phyloP scores from a whole-genome alignment of 2,329 filamentous ascomycete species.

The Lasiodiplodia gonubiensis region DNA sequence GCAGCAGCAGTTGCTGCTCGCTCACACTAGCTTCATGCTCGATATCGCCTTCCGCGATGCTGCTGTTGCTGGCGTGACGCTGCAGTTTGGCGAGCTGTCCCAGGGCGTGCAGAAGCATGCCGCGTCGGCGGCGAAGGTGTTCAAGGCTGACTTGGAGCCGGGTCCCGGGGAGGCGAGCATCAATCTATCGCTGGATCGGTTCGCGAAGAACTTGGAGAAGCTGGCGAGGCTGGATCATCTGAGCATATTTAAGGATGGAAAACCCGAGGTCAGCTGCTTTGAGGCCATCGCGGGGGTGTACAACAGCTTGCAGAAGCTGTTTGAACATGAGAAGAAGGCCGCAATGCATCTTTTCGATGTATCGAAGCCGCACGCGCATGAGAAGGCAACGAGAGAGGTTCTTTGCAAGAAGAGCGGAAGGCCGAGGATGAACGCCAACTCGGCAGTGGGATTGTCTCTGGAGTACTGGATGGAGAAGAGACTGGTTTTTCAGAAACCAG shows the following conservation, averaged over 20 bases:
- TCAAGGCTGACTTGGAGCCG: constrained; percentile 69
- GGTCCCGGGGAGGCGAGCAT: constrained; percentile 65
- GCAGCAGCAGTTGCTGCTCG: constrained; percentile 44
- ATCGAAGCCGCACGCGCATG: constrained; percentile 50
- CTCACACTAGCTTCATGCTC: constrained; percentile 45
- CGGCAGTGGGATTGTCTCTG: constrained; percentile 70
- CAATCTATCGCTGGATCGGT: constrained; percentile 72
- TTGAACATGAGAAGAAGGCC: constrained; percentile 69
- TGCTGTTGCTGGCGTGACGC: constrained; percentile 19
- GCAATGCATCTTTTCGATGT: constrained; percentile 40
- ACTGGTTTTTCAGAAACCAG: constrained; percentile 41
- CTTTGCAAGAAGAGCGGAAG: constrained; percentile 73
- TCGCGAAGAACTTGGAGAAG: constrained; percentile 73
- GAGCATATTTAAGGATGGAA: constrained; percentile 49
- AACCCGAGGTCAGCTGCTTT: constrained; percentile 73
- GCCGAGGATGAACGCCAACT: constrained; percentile 72
- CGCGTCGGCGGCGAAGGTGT: constrained; percentile 45
- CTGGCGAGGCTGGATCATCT: constrained; percentile 74
- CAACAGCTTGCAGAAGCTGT: constrained; percentile 70
- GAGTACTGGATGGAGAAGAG: constrained; percentile 78
- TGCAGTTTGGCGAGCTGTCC: constrained; percentile 32
- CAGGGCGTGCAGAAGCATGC: constrained; percentile 22
- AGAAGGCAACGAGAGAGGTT: constrained; percentile 61
- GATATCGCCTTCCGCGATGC: constrained; percentile 31
- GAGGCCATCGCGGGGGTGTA: constrained; percentile 78